Base-by-base conservation (phyloP, 2,329 filamentous ascomycete genomes). In the Trichophyton schoenleinii region DNA sequence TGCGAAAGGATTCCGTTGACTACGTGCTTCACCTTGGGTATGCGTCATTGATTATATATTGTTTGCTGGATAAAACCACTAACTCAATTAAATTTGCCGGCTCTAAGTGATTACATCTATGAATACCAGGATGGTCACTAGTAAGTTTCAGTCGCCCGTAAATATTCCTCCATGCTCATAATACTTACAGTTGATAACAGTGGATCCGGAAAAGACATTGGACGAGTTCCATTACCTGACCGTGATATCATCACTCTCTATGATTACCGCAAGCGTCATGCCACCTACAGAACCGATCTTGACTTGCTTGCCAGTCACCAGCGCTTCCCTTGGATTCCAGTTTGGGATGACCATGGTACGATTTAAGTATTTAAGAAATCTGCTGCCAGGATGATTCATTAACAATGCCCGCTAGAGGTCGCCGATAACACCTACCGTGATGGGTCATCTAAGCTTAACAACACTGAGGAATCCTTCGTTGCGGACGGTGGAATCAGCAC, bases 391-490 rank as follows among this genome's bases (percentile, higher is more conserved):
- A 13, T 42, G 5, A 34, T 3, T 36, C n/a, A 13, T 22, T 38
- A 58, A 53, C 63, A 61, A 62, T 48, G 28, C 58, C 58, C 48
- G 58, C 31, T 63, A 77, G 78, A 84, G 72, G 80, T 87, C 25
- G 79, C 82, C 3, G 80, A 88, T 68, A 88, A 89, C 66, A 81
- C 80, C 2, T 88, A 83, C 68, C 77, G 81, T 25, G 84, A 85
- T 67, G 86, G 86, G 0, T 80, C 79, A 7, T 78, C 80, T 1
- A 75, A 77, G 3, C 72, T 86, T 25, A 85, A 84, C 70, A 88
- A 88, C 70, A 87, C 82, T 8, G 84, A 87, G 67, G 79, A 81
- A 6, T 86, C 83, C 0, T 89, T 88, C 72, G 68, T 83, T 31
- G 75, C 79, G 57, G 79, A 82, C 61, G 80, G 80, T 2, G 76